Evolutionary conservation across 75 land plant genomes (phyloP).

Genomic region (Pinus albicaulis): DNA sequence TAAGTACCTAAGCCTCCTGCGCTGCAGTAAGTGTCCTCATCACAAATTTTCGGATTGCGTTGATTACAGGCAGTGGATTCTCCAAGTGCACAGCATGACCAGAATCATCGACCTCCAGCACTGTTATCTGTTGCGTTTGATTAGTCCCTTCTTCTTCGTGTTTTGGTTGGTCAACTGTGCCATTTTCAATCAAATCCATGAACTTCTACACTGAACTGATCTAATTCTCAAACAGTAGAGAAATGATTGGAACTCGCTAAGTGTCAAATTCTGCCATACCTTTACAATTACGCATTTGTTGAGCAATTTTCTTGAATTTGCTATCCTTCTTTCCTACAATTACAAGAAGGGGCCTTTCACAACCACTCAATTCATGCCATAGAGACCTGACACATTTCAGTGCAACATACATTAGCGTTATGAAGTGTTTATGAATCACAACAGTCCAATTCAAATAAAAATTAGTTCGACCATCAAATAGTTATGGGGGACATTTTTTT

Average conservation of each 20-base stretch:
- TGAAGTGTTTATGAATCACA: neutral
- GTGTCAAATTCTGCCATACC: neutral
- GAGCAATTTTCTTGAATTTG: conserved; percentile 69
- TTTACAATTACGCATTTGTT: conserved; percentile 42
- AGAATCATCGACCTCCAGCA: conserved; percentile 44
- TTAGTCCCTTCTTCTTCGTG: conserved; percentile 9
- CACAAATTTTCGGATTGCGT: conserved; percentile 52
- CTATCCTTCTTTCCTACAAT: conserved; percentile 75
- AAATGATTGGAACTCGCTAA: neutral
- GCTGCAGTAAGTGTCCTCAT: neutral
- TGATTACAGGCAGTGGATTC: conserved; percentile 63
- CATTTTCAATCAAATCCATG: conserved; percentile 3
- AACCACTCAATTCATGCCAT: conserved; percentile 66
- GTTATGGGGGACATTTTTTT: neutral
- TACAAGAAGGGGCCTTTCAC: conserved; percentile 52
- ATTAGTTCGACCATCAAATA: neutral
- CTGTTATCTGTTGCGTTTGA: neutral
- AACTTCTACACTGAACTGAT: conserved; percentile 4
- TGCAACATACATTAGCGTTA: neutral
- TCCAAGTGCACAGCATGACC: conserved; percentile 92
- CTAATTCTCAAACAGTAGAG: conserved; percentile 5
- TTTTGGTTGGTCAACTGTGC: conserved; percentile 6
- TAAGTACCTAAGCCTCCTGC: no score
- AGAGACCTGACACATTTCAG: conserved; percentile 45
- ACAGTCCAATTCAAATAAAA: neutral